phyloP scores from a whole-genome alignment of 1,139 yeast genomes.

The Saccharomycopsis crataegensis region DNA sequence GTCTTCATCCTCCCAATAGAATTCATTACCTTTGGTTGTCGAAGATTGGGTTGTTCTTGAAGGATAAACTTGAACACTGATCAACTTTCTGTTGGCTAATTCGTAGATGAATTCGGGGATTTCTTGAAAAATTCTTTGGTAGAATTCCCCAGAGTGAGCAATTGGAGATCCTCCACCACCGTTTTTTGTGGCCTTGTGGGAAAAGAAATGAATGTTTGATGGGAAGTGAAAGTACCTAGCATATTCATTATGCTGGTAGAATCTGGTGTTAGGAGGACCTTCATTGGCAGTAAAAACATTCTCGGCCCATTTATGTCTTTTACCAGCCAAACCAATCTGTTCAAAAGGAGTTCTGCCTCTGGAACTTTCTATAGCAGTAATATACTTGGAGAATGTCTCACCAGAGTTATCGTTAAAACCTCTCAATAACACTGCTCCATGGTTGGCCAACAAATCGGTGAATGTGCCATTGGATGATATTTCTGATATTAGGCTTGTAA shows the following conservation, averaged over 20 bases:
- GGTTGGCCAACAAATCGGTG: slow-evolving; percentile 22
- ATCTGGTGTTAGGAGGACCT: slow-evolving; percentile 23
- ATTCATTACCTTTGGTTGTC: slow-evolving; percentile 21
- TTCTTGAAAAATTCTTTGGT: slow-evolving; percentile 22
- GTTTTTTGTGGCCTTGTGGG: slow-evolving; percentile 18
- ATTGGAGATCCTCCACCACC: slow-evolving; percentile 29
- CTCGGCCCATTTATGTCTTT: slow-evolving; percentile 25
- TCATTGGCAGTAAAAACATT: slow-evolving; percentile 28
- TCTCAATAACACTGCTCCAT: slow-evolving; percentile 27
- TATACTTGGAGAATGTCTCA: slow-evolving; percentile 22
- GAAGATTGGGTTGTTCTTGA: slow-evolving; percentile 20
- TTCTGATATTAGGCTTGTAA: not conserved
- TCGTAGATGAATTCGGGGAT: slow-evolving; percentile 25
- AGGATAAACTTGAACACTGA: slow-evolving; percentile 6
- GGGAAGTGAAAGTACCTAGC: slow-evolving; percentile 28
- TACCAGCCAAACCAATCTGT: slow-evolving; percentile 27
- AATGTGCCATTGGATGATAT: slow-evolving; percentile 21
- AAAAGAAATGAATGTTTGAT: slow-evolving; percentile 25
- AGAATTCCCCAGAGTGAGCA: slow-evolving; percentile 29
- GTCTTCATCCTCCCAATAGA: slow-evolving; percentile 26
- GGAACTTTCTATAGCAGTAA: slow-evolving; percentile 22
- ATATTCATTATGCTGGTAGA: slow-evolving; percentile 29
- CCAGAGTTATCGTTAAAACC: slow-evolving; percentile 19
- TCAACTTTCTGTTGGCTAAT: slow-evolving; percentile 24
- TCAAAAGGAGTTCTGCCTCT: slow-evolving; percentile 25